Conservation (phyloP, 352 stramenopile species). For the Phytophthora constricta region DNA sequence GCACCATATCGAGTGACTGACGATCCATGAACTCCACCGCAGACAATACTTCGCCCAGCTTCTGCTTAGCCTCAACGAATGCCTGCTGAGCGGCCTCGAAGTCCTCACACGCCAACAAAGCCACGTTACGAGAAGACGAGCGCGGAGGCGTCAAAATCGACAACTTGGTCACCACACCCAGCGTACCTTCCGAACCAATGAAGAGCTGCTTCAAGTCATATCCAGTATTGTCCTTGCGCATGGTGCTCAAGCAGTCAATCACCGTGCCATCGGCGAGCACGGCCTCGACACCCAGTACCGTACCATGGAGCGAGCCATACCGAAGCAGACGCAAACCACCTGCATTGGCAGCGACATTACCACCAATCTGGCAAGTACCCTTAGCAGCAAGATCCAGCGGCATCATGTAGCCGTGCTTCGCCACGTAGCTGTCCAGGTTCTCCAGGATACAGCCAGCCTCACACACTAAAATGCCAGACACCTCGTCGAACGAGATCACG, state of each 20-base stretch:
- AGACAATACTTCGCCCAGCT: conserved; percentile 94
- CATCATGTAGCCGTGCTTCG: conserved; percentile 90
- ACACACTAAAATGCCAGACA: conserved; percentile 84
- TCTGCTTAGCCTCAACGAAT: conserved; percentile 84
- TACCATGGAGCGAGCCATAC: conserved; percentile 95
- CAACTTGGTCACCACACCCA: conserved; percentile 92
- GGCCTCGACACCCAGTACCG: conserved; percentile 94
- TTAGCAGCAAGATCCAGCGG: conserved; percentile 97
- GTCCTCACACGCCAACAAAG: conserved; percentile 83
- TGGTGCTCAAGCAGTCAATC: conserved; percentile 91
- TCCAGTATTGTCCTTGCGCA: conserved; percentile 98
- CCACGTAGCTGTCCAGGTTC: conserved; percentile 90
- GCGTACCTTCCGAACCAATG: conserved; percentile 96
- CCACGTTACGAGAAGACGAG: background rate
- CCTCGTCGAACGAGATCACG: conserved; percentile 92
- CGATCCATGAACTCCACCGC: conserved; percentile 97
- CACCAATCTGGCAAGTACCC: conserved; percentile 96
- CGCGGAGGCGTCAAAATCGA: conserved; percentile 22
- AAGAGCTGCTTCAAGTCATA: conserved; percentile 98
- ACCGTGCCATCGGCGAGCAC: conserved; percentile 92
- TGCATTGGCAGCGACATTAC: conserved; percentile 97
- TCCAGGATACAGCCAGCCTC: conserved; percentile 95
- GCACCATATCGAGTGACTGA: conserved; percentile 88
- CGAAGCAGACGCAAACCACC: conserved; percentile 94
- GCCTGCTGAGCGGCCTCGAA: conserved; percentile 88